Evolutionary conservation across 495 filamentous ascomycete genomes (phyloP), one percentile per base, ranked within the genome.

Genomic region (Penicillium canariense): DNA sequence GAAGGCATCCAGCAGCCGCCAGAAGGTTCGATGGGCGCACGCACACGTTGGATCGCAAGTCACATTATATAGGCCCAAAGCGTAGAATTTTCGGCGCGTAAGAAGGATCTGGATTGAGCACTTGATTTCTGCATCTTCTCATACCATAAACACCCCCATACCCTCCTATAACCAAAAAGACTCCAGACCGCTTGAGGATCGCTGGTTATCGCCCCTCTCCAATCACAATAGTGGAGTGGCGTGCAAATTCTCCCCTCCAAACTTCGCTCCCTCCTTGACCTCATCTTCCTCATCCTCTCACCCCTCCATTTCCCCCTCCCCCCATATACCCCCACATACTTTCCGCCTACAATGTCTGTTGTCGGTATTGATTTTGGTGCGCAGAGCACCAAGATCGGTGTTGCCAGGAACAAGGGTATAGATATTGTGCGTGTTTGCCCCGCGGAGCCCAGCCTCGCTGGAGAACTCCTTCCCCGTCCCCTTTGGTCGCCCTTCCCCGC

Each of bases 401-500:
- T 97, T 72, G 93, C 94, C 60, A 81, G 93, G 68, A 97, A 97
- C 72, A 88, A 96, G 67, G 94, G 94, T 80, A 96, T 98, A 70
- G 94, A 99, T 81, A 96, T 99, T 73, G 93, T 97, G 85, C 65
- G 91, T 96, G 61, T 56, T 56, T 54, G 56, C 59, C 60, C 67
- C 63, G 63, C 60, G 58, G 36, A 38, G 46, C 31, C 48, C 26
- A 54, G 38, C 40, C 46, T 55, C 42, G 27, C 48, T 46, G 47
- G 34, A 51, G 20, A 36, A 35, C 25, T 44, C 32, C 25, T 35
- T 35, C 30, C 20, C 5, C 23, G 2, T 12, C 20, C 4, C 12
- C 43, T 53, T 35, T 28, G 5, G 25, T n/a, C 20, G 17, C 45
- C 15, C 8, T 6, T 23, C 43, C 14, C n/a, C 14, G n/a, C 17